phyloP scores from a whole-genome alignment of 1,284 basidiomycete species.

The Sphagnurus paluster region DNA sequence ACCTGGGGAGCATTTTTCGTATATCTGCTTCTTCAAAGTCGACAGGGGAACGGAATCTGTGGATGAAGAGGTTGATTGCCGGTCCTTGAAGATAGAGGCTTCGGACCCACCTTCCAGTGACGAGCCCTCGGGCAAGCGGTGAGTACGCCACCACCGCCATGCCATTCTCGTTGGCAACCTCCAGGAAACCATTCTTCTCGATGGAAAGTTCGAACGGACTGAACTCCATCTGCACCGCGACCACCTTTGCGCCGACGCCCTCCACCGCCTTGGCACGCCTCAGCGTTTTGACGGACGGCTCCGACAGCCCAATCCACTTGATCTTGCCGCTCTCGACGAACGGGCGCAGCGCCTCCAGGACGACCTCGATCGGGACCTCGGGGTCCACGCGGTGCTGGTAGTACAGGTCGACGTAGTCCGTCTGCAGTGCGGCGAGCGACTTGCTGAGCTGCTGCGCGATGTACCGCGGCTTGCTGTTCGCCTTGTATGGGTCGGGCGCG shows the following conservation, averaged over 20 bases:
- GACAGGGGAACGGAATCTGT: constrained; percentile 23
- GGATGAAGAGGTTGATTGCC: neutral
- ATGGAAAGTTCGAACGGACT: constrained; percentile 34
- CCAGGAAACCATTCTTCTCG: constrained; percentile 18
- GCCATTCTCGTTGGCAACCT: constrained; percentile 18
- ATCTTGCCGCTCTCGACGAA: constrained; percentile 38
- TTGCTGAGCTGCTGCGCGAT: constrained; percentile 23
- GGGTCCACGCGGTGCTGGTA: constrained; percentile 39
- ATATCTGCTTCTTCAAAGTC: constrained; percentile 25
- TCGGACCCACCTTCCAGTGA: neutral
- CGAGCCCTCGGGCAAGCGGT: no score
- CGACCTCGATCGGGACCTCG: constrained; percentile 41
- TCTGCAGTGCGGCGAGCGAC: constrained; percentile 23
- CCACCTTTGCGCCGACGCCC: constrained; percentile 30
- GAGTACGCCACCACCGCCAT: constrained; percentile 24
- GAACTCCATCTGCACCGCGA: constrained; percentile 44
- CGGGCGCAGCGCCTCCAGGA: constrained; percentile 35
- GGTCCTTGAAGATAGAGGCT: no score
- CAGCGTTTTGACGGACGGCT: constrained; percentile 42
- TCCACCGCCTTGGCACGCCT: constrained; percentile 35
- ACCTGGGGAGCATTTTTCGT: constrained; percentile 22
- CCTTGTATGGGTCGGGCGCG: constrained; percentile 3
- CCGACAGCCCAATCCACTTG: constrained; percentile 41
- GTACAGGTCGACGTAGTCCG: constrained; percentile 36
- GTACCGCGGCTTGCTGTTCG: constrained; percentile 27